A percentile compares a stretch with the other conserved stretches of the same genome.
Conservation (phyloP, 2,329 filamentous ascomycete species). For the Fusarium longipes region DNA sequence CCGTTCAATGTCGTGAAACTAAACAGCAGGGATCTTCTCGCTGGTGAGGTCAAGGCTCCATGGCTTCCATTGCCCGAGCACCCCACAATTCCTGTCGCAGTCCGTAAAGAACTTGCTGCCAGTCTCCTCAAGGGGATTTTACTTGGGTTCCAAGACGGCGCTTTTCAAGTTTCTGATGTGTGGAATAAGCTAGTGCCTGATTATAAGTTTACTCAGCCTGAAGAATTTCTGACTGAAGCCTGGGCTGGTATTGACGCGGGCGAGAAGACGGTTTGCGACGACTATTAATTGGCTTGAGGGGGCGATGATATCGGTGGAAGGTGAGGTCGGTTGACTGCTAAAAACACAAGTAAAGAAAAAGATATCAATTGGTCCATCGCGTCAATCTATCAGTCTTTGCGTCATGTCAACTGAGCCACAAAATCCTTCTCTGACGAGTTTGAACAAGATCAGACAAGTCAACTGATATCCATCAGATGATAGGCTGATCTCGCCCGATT, state of each 20-base stretch:
- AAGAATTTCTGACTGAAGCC: slow-evolving; percentile 55
- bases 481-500: neutral
- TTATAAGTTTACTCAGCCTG: slow-evolving; percentile 54
- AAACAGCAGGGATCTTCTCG: slow-evolving; percentile 36
- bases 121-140: slow-evolving; percentile 12
- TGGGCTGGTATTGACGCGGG: slow-evolving; percentile 35
- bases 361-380: no score
- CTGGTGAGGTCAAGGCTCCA: slow-evolving; percentile 42
- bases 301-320: no score
- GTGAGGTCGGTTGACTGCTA: no score
- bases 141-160: slow-evolving; percentile 14
- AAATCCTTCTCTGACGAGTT: no score
- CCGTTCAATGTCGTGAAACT: slow-evolving; percentile 37
- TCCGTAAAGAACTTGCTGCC: slow-evolving; percentile 16
- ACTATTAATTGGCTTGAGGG: neutral
- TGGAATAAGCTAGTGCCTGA: slow-evolving; percentile 59
- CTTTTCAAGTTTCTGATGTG: slow-evolving; percentile 54
- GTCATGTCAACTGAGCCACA: no score
- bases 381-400: no score
- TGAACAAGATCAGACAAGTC: no score
- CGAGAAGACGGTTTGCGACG: neutral
- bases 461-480: neutral
- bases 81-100: slow-evolving; percentile 32
- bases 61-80: slow-evolving; percentile 33
- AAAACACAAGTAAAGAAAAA: no score